These are phyloP conservation scores for Pulveroboletus ravenelii DNA, from an alignment of 768 basidiomycete species.

Conservation along the genomic window DNA sequence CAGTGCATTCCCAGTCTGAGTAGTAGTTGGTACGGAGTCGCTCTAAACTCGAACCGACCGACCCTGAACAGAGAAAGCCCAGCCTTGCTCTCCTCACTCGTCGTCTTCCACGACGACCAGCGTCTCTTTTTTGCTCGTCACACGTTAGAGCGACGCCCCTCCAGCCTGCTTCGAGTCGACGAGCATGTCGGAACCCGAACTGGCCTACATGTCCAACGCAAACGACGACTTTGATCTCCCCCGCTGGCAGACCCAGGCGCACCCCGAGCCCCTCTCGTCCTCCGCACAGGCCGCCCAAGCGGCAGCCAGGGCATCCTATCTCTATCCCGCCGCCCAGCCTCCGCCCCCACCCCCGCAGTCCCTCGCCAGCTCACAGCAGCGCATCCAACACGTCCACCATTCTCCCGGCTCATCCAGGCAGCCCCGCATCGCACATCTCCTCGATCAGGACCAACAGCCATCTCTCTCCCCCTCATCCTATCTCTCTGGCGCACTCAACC, in stretches of 20 bases:
- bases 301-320: conserved; percentile 47
- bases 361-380: conserved; percentile 37
- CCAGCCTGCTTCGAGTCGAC: not conserved
- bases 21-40: not conserved
- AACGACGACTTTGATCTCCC: conserved; percentile 79
- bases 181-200: conserved; percentile 70
- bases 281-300: conserved; percentile 56
- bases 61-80: conserved; percentile 26
- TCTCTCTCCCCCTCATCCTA: conserved; percentile 44
- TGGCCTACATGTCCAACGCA: conserved; percentile 67
- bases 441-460: conserved; percentile 58
- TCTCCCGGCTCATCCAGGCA: conserved; percentile 43
- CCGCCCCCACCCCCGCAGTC: conserved; percentile 49
- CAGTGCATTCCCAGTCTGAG: too few species aligned
- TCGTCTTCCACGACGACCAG: conserved; percentile 17
- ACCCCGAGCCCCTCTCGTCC: conserved; percentile 47
- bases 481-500: conserved; percentile 45
- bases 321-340: conserved; percentile 38
- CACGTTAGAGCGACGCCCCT: not conserved
- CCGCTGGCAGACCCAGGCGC: conserved; percentile 48
- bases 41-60: conserved; percentile 26
- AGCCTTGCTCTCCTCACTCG: conserved; percentile 1
- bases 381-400: conserved; percentile 49
- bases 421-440: conserved; percentile 60
- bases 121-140: not conserved